Conservation (phyloP, 495 filamentous ascomycete genomes). For the Penicillium daleae region DNA sequence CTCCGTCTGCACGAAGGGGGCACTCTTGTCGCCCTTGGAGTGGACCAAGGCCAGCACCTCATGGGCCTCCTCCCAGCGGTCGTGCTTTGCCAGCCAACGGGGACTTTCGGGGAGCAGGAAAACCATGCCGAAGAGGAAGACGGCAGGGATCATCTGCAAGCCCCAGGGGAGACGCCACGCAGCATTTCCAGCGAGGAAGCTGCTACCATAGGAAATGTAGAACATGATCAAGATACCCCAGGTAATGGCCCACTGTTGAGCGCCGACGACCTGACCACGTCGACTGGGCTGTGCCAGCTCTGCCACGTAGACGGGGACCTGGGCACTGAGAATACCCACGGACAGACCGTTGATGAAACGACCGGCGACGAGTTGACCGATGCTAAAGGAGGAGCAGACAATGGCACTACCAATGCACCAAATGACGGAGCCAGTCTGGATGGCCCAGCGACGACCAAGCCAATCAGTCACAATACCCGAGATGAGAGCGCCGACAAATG, state of each 20-base stretch:
- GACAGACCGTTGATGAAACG: constrained; percentile 75
- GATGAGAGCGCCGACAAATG: constrained; percentile 66
- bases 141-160: constrained; percentile 70
- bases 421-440: constrained; percentile 62
- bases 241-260: constrained; percentile 77
- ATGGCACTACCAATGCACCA: constrained; percentile 71
- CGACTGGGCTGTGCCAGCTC: constrained; percentile 70
- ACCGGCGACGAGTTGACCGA: constrained; percentile 71
- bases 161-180: constrained; percentile 78
- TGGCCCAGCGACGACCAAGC: constrained; percentile 65
- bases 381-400: constrained; percentile 69
- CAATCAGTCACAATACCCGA: constrained; percentile 68
- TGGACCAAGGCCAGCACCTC: constrained; percentile 66
- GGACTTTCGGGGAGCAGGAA: constrained; percentile 72
- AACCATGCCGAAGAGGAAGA: constrained; percentile 62
- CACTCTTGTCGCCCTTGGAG: constrained; percentile 62
- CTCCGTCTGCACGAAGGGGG: constrained; percentile 65
- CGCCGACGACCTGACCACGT: constrained; percentile 71
- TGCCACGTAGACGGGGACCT: constrained; percentile 77
- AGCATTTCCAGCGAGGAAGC: constrained; percentile 62
- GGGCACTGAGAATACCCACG: constrained; percentile 76
- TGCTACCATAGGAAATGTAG: constrained; percentile 46
- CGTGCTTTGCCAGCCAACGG: constrained; percentile 72
- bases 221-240: constrained; percentile 84
- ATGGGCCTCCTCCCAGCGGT: constrained; percentile 70